These are phyloP conservation scores for Botrytis tulipae DNA, from an alignment of 2,329 filamentous ascomycete genomes.

Conservation along the genomic window DNA sequence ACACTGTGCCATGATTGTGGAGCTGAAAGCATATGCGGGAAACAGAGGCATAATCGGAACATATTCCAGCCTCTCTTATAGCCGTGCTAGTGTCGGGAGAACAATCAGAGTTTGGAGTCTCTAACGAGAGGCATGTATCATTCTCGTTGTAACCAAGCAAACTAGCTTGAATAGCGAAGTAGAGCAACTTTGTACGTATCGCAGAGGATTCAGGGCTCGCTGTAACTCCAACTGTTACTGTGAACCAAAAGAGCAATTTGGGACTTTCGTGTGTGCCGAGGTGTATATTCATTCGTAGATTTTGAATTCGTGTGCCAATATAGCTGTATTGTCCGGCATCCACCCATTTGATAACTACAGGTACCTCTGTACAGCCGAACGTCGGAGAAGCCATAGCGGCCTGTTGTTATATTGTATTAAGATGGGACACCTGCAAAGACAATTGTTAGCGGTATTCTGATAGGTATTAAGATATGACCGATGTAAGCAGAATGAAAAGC, in stretches of 20 bases:
- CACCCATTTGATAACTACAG: not conserved
- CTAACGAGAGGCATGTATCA: not conserved
- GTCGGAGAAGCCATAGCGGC: not conserved
- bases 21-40: not conserved
- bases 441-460: not conserved
- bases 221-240: not conserved
- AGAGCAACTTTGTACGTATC: not conserved
- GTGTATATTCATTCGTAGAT: slow-evolving; percentile 9
- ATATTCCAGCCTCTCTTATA: not conserved
- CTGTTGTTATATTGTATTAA: not conserved
- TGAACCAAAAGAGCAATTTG: slow-evolving; percentile 8
- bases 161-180: not conserved
- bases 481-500: not conserved
- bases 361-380: not conserved
- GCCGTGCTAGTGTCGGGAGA: not conserved
- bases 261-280: not conserved
- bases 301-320: not conserved
- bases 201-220: not conserved
- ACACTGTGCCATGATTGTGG: not conserved
- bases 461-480: not conserved
- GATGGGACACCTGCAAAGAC: not conserved
- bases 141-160: not conserved
- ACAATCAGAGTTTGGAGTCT: not conserved
- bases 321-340: not conserved
- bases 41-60: not conserved